Evolutionary conservation across 768 basidiomycete genomes (phyloP).

Genomic region (Mycena albidolilacea): DNA sequence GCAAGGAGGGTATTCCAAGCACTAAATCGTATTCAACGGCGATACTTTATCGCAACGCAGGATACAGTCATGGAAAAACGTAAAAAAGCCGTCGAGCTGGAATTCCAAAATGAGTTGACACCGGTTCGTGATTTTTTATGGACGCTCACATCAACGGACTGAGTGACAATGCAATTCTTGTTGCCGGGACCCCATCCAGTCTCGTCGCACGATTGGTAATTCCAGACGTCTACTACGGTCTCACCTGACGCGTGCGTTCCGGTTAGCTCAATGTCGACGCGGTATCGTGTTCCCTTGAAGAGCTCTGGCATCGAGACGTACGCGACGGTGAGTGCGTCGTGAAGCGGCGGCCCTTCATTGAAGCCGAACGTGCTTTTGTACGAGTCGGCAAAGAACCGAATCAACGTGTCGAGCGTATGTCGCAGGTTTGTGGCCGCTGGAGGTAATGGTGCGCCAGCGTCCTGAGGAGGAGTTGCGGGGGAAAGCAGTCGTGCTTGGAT

Average conservation of each 20-base stretch:
- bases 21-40: constrained; percentile 64
- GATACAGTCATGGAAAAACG: constrained; percentile 74
- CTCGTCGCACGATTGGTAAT: constrained; percentile 69
- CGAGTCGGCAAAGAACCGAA: constrained; percentile 79
- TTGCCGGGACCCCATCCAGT: constrained; percentile 80
- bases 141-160: constrained; percentile 73
- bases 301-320: constrained; percentile 80
- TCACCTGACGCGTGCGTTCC: constrained; percentile 80
- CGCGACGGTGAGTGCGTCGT: constrained; percentile 87
- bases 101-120: neutral
- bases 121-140: neutral
- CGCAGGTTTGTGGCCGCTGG: constrained; percentile 65
- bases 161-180: constrained; percentile 83
- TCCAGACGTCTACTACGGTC: constrained; percentile 86
- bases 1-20: too few relatives aligned
- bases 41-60: constrained; percentile 70
- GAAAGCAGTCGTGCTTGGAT: constrained; percentile 69
- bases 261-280: constrained; percentile 86
- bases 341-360: constrained; percentile 87
- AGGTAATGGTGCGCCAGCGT: constrained; percentile 48
- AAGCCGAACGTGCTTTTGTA: constrained; percentile 88
- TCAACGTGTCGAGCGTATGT: constrained; percentile 80
- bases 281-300: constrained; percentile 73
- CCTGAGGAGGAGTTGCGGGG: constrained; percentile 41
- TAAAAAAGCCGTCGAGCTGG: constrained; percentile 77